Evolutionary conservation across 371 early-diverging fungal species (phyloP).

Genomic region (Haplosporangium sp.): DNA sequence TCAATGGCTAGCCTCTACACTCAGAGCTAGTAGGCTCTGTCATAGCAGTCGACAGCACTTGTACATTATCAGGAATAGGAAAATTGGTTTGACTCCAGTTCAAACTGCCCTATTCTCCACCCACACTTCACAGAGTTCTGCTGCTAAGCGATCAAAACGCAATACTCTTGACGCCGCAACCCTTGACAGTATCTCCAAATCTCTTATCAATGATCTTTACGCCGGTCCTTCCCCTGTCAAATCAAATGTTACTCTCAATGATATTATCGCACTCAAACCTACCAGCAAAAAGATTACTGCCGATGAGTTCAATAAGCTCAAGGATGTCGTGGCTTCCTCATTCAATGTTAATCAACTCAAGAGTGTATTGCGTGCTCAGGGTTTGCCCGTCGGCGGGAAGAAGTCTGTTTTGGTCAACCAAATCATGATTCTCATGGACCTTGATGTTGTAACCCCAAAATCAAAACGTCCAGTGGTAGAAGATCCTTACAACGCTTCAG

Average conservation of each 20-base stretch:
- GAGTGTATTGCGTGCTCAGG: constrained; percentile 29
- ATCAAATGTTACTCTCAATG: constrained; percentile 33
- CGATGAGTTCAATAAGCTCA: constrained; percentile 47
- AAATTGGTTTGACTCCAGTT: not conserved
- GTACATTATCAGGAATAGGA: constrained; percentile 7
- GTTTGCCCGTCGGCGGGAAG: constrained; percentile 25
- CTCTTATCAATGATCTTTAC: constrained; percentile 32
- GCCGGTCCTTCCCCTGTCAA: constrained; percentile 9
- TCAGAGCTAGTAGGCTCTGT: constrained; percentile 13
- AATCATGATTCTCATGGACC: constrained; percentile 46
- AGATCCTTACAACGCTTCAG: constrained; percentile 23
- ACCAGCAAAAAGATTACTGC: constrained; percentile 13
- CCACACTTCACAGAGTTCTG: not conserved
- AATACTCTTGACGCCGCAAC: constrained; percentile 12
- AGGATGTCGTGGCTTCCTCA: constrained; percentile 24
- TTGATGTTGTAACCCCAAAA: constrained; percentile 25
- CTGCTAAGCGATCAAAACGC: not conserved
- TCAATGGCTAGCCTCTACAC: constrained; percentile 17
- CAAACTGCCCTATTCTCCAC: not conserved
- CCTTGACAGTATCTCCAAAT: constrained; percentile 37
- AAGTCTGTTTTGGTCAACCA: constrained; percentile 41
- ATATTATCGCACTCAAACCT: constrained; percentile 46
- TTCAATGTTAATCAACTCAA: constrained; percentile 47
- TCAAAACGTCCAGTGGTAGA: constrained; percentile 23
- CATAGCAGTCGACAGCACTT: not conserved